Base-by-base conservation (phyloP, 345 rosid species). In the Lepidium sativum region DNA sequence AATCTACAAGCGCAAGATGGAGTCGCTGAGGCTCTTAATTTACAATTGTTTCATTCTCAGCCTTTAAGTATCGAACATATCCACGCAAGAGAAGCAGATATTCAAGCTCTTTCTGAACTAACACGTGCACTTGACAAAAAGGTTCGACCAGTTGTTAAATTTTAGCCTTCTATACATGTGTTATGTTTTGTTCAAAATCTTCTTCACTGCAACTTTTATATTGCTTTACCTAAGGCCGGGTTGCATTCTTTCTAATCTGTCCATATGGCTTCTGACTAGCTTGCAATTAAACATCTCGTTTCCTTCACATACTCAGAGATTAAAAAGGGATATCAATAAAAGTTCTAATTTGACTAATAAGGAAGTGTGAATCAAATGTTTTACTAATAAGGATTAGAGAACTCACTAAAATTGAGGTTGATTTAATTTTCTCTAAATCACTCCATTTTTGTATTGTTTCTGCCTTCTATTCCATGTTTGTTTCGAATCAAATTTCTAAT, bases 81-180 rank as follows among this genome's bases (percentile, higher is more conserved):
- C 29, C 86, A 81, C 58, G 77, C 75, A n/a, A 78, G 82, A 73
- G 84, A 84, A 74, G 89, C 80, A 67, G 86, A 84, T 68, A 69
- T 78, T 44, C 81, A 77, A 70, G 83, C 84, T 62, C 82, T 83
- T 69, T 77, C 80, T 74, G 84, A 79, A 57, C 74, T 81, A 72
- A 75, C 80, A 41, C 78, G 63, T 68, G 83, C 71, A 18, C 75
- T 76, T 61, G 83, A 86, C 54, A 84, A 73, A 60, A 84, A 84
- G 96, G 96, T 86, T 51, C 1, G 39, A 15, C 50, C 35, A 50
- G 48, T 65, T 64, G 12, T 68, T 55, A 11, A 38, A 56, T 59
- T 27, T 44, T 42, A 63, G 40, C 20, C 42, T 54, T 47, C 25
- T 49, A 6, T 57, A 55, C 55, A 61, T 65, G 25, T 62, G 43